Conservation (phyloP, 129 eudicot genomes). For the Smallanthus sonchifolius region DNA sequence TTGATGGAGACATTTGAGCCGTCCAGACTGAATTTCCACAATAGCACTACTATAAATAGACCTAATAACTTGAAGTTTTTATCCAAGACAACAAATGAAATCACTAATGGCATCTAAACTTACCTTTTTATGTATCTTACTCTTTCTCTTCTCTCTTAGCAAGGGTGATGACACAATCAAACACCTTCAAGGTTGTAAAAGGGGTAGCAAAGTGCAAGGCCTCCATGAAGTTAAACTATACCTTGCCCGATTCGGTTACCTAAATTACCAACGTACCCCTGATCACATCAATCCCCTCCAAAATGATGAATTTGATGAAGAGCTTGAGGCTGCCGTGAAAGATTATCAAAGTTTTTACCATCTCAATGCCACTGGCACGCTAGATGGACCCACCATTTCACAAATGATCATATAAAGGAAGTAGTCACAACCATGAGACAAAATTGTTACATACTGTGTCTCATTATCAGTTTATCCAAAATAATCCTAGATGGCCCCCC, state of each 20-base stretch:
- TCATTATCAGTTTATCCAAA: background rate
- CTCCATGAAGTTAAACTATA: constrained; percentile 18
- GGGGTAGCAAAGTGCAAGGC: background rate
- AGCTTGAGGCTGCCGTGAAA: constrained; percentile 10
- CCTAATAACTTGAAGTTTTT: background rate
- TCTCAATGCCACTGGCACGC: background rate
- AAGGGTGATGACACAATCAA: background rate
- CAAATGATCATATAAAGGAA: background rate
- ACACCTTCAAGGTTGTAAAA: too few relatives aligned
- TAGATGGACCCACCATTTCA: constrained; percentile 10
- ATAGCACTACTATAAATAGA: too few relatives aligned
- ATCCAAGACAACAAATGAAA: background rate
- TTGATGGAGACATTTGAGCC: too few relatives aligned
- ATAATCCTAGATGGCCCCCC: constrained; percentile 6
- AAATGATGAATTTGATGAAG: constrained; percentile 9
- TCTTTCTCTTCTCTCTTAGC: background rate
- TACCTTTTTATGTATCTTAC: background rate
- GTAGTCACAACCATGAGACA: background rate
- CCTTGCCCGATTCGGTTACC: constrained; percentile 21
- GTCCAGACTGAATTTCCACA: too few relatives aligned
- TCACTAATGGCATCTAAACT: too few relatives aligned
- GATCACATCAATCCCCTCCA: background rate
- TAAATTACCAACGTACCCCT: background rate
- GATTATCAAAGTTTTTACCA: constrained; percentile 17
- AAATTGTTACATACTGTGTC: background rate